A percentile compares a stretch with the other conserved stretches of the same genome.
These are phyloP conservation scores for Ochromonas danica DNA, from an alignment of 108 stramenopile genomes.

Conservation along the genomic window DNA sequence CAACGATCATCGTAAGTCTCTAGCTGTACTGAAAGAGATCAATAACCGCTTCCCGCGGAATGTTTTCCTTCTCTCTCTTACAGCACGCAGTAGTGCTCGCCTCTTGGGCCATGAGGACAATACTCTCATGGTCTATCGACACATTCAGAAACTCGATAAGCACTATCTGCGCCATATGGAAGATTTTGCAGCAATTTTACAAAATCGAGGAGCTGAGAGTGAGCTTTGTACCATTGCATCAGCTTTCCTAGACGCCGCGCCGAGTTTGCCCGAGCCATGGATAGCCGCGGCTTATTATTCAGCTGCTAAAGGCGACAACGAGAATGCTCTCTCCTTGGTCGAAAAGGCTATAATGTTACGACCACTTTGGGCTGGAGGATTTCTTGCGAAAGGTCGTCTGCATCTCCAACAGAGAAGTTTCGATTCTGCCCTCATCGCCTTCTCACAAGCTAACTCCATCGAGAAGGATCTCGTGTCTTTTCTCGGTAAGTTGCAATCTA, in stretches of 20 bases:
- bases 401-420: neutral
- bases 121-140: neutral
- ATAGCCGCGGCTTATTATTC: neutral
- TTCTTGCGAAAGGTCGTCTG: neutral
- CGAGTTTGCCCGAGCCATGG: neutral
- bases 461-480: slow-evolving; percentile 6
- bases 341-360: neutral
- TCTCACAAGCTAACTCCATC: neutral
- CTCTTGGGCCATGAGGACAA: neutral
- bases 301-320: neutral
- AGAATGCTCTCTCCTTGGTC: neutral
- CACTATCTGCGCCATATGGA: neutral
- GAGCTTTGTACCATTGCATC: neutral
- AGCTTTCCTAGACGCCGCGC: neutral
- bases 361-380: neutral
- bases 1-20: neutral
- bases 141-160: neutral
- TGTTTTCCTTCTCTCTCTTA: neutral
- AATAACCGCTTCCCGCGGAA: neutral
- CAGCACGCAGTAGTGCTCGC: no score
- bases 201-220: neutral
- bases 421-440: neutral
- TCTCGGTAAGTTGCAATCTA: neutral
- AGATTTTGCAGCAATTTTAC: neutral
- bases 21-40: neutral